Conservation (phyloP, 2,329 filamentous ascomycete genomes). For the Didymella glomerata region DNA sequence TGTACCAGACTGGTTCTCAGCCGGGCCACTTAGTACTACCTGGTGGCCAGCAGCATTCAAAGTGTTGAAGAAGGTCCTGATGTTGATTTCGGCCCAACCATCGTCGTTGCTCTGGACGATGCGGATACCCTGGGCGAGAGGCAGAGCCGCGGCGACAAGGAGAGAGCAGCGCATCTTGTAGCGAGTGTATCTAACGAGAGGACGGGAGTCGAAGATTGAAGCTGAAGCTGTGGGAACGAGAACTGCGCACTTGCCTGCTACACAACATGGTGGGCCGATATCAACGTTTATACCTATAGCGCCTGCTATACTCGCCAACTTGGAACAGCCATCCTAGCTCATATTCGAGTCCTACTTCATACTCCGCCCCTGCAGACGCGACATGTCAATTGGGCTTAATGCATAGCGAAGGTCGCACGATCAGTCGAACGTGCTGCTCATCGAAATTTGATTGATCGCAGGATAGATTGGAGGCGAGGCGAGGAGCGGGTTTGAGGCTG, state of each 20-base stretch:
- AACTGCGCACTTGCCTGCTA: slow-evolving; percentile 1
- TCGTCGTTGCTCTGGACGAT: slow-evolving; percentile 73
- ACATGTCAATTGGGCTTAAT: slow-evolving; percentile 5
- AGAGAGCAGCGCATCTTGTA: slow-evolving; percentile 38
- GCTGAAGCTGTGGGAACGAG: neutral
- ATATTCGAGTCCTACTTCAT: slow-evolving; percentile 4
- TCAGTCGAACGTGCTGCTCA: slow-evolving; percentile 30
- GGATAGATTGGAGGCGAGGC: slow-evolving; percentile 35
- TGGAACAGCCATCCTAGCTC: slow-evolving; percentile 3
- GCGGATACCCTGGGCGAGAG: slow-evolving; percentile 41
- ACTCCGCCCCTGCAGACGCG: slow-evolving; percentile 12
- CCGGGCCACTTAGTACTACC: slow-evolving; percentile 71
- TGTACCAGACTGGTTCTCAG: slow-evolving; percentile 70
- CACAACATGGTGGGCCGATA: neutral
- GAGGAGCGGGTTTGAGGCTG: slow-evolving; percentile 29
- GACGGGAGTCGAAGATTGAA: neutral
- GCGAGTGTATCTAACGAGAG: neutral
- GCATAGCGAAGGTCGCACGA: slow-evolving; percentile 14
- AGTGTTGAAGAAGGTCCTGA: slow-evolving; percentile 66
- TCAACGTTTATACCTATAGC: slow-evolving; percentile 24
- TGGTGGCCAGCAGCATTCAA: slow-evolving; percentile 65
- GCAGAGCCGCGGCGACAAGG: slow-evolving; percentile 37
- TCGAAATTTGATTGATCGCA: slow-evolving; percentile 38
- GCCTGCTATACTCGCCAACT: neutral
- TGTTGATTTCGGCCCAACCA: slow-evolving; percentile 75